Evolutionary conservation across 2,329 filamentous ascomycete species (phyloP), one percentile per base, ranked within the genome.

Genomic region (Botrytis tulipae): DNA sequence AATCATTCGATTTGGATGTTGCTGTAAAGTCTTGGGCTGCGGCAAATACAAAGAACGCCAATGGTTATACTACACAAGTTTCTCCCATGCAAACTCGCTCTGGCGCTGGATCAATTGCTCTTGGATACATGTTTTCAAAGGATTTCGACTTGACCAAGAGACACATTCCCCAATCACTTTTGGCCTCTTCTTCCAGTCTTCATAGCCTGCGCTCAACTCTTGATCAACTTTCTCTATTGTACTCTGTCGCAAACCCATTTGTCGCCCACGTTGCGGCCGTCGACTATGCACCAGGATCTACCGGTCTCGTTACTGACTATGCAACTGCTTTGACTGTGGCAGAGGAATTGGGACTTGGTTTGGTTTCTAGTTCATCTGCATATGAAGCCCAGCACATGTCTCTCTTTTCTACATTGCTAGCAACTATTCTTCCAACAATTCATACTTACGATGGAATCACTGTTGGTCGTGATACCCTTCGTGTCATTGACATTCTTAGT

Each of bases 331-430:
- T 98, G 80, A 89, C 91, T 76, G 84, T 95, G 67, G 92, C 94
- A 14, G 96, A 98, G 82, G 96, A 98, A 78, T 88, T 98, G 22
- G 95, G 96, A 25, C 86, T 98, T 42, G 95, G 91, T 65, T 87
- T 99, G 60, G 89, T 99, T 65, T 89, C 93, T 76, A 97, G 94
- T 82, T 90, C 90, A 71, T 97, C 94, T 44, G 90, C 93, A 44
- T 95, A 97, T 78, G 96, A 99, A 85, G 88, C 92, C 67, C 96
- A 99, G 86, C 96, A 99, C 84, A 97, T 97, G 92, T 89, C 94
- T 12, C 84, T 97, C n/a, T 91, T 97, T 79, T 89, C 94, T 1
- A 97, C 94, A 5, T 84, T 97, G 37, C 85, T 97, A 75, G 92
- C 94, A 32, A 90, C 89, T 63, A 84, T 96, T 22, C 82, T 95